Evolutionary conservation across 2,329 filamentous ascomycete genomes (phyloP).

Genomic region (Colletotrichum incanum): DNA sequence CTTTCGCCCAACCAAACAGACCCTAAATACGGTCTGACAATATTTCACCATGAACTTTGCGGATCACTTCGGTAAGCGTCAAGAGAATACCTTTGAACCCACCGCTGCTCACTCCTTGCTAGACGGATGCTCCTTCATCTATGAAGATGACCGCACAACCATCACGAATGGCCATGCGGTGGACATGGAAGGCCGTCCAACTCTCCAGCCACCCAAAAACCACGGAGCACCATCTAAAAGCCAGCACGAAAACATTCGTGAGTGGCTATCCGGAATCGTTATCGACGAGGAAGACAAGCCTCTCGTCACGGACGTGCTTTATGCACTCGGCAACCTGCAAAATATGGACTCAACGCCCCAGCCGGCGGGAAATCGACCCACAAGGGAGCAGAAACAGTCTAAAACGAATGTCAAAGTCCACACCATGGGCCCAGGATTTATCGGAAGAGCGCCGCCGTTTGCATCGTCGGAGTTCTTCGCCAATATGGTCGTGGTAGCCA

Average conservation of each 20-base stretch:
- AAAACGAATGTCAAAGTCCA: conserved; percentile 24
- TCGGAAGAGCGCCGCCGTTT: conserved; percentile 32
- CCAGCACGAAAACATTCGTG: conserved; percentile 27
- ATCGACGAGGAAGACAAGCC: conserved; percentile 27
- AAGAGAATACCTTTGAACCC: too few species aligned
- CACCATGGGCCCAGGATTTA: conserved; percentile 33
- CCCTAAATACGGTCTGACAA: background rate
- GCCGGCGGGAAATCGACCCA: background rate
- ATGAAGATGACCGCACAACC: conserved; percentile 17
- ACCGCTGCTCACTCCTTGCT: background rate
- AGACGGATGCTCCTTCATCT: conserved; percentile 26
- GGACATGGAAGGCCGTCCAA: background rate
- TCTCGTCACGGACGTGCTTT: conserved; percentile 24
- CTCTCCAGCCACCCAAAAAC: background rate
- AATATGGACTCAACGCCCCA: background rate
- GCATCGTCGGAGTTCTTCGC: conserved; percentile 35
- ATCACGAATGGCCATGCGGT: conserved; percentile 1
- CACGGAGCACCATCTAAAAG: background rate
- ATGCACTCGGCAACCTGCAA: conserved; percentile 5
- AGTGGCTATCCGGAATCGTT: conserved; percentile 30
- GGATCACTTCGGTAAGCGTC: conserved; percentile 26
- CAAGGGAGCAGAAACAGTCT: background rate
- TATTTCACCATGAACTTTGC: conserved; percentile 18
- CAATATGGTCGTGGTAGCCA: conserved; percentile 29
- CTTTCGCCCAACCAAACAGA: background rate